phyloP scores from a whole-genome alignment of 805 yeast species.

The Cyberlindnera samutprakarnensis region DNA sequence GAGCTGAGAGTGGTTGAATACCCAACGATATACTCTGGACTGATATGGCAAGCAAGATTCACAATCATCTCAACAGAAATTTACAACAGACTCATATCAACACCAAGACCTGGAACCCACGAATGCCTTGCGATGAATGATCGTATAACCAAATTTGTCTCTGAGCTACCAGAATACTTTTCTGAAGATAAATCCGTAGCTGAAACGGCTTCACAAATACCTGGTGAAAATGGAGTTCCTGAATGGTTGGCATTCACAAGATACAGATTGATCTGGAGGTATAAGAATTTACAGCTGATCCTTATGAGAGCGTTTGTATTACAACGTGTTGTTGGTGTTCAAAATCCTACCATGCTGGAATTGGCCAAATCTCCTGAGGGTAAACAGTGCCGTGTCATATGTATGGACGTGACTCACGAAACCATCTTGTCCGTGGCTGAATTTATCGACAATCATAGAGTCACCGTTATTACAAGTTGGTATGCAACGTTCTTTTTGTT shows the following conservation, averaged over 20 bases:
- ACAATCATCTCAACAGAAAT: slow-evolving; percentile 40
- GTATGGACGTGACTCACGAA: slow-evolving; percentile 43
- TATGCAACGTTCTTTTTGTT: slow-evolving; percentile 55
- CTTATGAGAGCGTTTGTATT: slow-evolving; percentile 50
- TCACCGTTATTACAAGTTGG: slow-evolving; percentile 51
- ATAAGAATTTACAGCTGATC: slow-evolving; percentile 45
- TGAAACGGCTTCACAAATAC: slow-evolving; percentile 16
- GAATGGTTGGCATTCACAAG: slow-evolving; percentile 50
- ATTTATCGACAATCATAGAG: slow-evolving; percentile 26
- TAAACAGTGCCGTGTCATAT: slow-evolving; percentile 40
- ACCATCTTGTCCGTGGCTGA: slow-evolving; percentile 43
- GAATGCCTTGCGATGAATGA: slow-evolving; percentile 44
- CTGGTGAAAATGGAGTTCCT: slow-evolving; percentile 24
- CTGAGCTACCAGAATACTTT: slow-evolving; percentile 39
- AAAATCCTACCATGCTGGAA: slow-evolving; percentile 26
- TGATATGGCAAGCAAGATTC: slow-evolving; percentile 47
- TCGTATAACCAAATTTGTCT: slow-evolving; percentile 32
- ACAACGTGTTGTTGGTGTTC: slow-evolving; percentile 38
- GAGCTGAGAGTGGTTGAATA: slow-evolving; percentile 19
- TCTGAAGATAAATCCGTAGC: slow-evolving; percentile 31
- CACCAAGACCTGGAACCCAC: slow-evolving; percentile 38
- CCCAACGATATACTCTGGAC: slow-evolving; percentile 53
- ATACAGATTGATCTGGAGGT: slow-evolving; percentile 51
- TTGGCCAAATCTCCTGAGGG: slow-evolving; percentile 34
- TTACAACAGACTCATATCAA: slow-evolving; percentile 39